Conservation (phyloP, 2,329 filamentous ascomycete genomes). For the Fusarium incarnatum region DNA sequence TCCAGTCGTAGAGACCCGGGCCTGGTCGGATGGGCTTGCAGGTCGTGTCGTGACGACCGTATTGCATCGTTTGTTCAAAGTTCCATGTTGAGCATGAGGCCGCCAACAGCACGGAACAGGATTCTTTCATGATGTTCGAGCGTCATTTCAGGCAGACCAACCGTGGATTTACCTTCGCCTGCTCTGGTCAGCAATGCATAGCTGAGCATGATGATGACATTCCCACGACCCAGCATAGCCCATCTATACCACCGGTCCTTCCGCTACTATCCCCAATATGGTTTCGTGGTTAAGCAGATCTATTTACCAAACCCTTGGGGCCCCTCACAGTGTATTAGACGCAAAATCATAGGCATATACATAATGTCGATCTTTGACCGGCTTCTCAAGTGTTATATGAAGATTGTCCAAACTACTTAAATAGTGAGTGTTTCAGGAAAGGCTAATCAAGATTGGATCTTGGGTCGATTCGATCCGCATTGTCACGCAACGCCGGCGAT, state of each 20-base stretch:
- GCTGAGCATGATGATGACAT: neutral
- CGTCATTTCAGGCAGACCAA: neutral
- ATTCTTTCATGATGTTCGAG: neutral
- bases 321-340: constrained; percentile 34
- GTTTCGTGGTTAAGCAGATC: constrained; percentile 12
- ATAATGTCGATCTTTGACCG: constrained; percentile 17
- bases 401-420: constrained; percentile 19
- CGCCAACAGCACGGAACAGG: too few species aligned
- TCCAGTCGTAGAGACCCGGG: constrained; percentile 21
- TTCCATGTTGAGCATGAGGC: neutral
- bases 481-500: neutral
- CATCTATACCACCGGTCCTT: neutral
- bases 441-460: constrained; percentile 20
- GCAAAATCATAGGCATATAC: constrained; percentile 19
- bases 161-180: neutral
- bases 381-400: constrained; percentile 22
- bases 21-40: neutral
- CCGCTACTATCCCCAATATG: constrained; percentile 17
- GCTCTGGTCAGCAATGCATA: neutral
- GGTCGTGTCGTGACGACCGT: neutral
- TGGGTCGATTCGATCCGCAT: neutral
- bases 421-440: constrained; percentile 20
- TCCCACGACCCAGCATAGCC: neutral
- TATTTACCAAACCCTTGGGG: neutral
- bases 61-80: neutral